Percentiles rank a stretch among this genome's conserved stretches.
These are phyloP conservation scores for Agapanthus africanus DNA, from an alignment of 106 monocot genomes.

Conservation along the genomic window DNA sequence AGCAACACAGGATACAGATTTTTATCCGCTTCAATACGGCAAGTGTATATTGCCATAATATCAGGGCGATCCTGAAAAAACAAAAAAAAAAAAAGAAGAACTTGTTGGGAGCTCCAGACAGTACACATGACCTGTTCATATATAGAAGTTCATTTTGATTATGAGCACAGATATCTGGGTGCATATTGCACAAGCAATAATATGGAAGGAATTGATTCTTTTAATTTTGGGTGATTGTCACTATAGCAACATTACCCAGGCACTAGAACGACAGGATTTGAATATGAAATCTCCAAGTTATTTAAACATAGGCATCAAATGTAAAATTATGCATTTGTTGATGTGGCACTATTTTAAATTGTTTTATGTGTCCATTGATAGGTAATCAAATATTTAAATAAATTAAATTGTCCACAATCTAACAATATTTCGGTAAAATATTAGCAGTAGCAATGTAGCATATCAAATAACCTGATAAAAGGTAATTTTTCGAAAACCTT, in stretches of 20 bases:
- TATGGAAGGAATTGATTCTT: too few relatives aligned
- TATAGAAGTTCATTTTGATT: neutral
- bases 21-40: conserved; percentile 92
- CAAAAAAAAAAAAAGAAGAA: conserved; percentile 2
- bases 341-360: neutral
- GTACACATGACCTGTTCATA: neutral
- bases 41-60: conserved; percentile 92
- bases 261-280: neutral
- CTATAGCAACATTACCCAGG: neutral
- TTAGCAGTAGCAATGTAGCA: neutral
- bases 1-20: conserved; percentile 78
- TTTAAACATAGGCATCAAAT: neutral
- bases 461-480: conserved; percentile 74
- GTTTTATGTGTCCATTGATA: neutral
- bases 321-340: neutral
- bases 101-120: neutral
- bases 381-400: neutral
- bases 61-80: conserved; percentile 87
- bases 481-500: conserved; percentile 94
- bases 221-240: neutral
- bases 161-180: neutral
- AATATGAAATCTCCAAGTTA: neutral
- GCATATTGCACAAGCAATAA: neutral
- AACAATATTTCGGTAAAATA: neutral
- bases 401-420: neutral